phyloP scores from a whole-genome alignment of 768 basidiomycete genomes.

The Lactarius pseudohatsudake region DNA sequence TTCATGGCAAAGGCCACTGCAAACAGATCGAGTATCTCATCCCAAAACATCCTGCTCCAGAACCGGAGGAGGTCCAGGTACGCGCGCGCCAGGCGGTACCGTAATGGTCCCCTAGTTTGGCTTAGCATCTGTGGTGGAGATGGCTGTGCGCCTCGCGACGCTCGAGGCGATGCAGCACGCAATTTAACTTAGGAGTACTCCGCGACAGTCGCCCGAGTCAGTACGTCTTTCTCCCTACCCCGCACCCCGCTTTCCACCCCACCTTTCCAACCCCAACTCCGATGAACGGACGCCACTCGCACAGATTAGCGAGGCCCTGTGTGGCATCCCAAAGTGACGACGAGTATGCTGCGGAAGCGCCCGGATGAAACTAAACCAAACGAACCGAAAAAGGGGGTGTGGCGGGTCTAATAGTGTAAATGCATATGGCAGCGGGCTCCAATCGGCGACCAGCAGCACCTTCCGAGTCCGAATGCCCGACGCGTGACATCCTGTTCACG shows the following conservation, averaged over 20 bases:
- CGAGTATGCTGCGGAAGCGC: conserved; percentile 38
- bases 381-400: not conserved
- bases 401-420: not conserved
- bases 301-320: conserved; percentile 56
- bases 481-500: not conserved
- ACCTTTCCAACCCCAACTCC: not conserved
- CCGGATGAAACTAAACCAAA: conserved; percentile 13
- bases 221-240: conserved; percentile 45
- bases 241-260: not conserved
- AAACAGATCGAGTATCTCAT: conserved; percentile 89
- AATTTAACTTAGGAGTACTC: conserved; percentile 78
- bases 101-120: not conserved
- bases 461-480: not conserved
- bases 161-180: conserved; percentile 66
- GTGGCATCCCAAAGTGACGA: conserved; percentile 56
- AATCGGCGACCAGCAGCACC: not conserved
- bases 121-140: conserved; percentile 36
- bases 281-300: conserved; percentile 51
- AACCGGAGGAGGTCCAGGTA: conserved; percentile 76
- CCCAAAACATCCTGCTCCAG: conserved; percentile 72
- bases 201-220: conserved; percentile 69
- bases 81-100: conserved; percentile 17
- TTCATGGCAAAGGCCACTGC: conserved; percentile 67
- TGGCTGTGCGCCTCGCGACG: conserved; percentile 57
- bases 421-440: not conserved